Evolutionary conservation across 139 green algal genomes (phyloP), one percentile per base, ranked within the genome.

Genomic region (Chlamydomonas eustigma): DNA sequence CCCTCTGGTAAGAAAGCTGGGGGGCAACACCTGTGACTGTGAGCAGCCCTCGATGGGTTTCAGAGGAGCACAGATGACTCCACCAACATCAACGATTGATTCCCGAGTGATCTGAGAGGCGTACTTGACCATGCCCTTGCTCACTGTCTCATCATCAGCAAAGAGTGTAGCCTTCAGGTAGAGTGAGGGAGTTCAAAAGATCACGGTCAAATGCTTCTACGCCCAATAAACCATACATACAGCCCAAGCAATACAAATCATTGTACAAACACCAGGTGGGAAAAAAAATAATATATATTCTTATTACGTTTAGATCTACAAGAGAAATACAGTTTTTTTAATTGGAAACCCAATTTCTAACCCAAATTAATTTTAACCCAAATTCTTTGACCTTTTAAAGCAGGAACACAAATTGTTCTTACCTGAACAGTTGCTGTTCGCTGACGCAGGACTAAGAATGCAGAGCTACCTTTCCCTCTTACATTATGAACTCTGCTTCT

Each of bases 41-140:
- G 87, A 92, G 81, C 92, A 97, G 2, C 71, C 81, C 78, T 93
- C 88, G 1, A 99, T 78, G n/a, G 88, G 75, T 0, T 79, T 71
- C 6, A 88, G 37, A 5, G 92, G 88, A 4, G 78, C 64, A 2
- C 73, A 76, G 31, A 97, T 52, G 0, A 86, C 37, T 39, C 92
- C 96, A 31, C 82, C 81, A 2, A 99, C 81, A 78, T 99, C 96
- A 50, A 98, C 91, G 36, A 99, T 93, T 12, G 89, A 95, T 86
- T 99, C 96, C n/a, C 91, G 91, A 2, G 90, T 80, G 37, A 99
- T 84, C 78, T 85, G 85, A 4, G 83, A 90, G 1, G 91, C 91
- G 74, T 98, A 99, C 90, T 98, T 98, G 34, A 99, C 91, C 96
- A 99, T 98, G 69, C 85, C 83, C 75, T 96, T 96, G 87, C 81